These are phyloP conservation scores for Hypoxylon fragiforme DNA, from an alignment of 495 filamentous ascomycete genomes.

Conservation along the genomic window DNA sequence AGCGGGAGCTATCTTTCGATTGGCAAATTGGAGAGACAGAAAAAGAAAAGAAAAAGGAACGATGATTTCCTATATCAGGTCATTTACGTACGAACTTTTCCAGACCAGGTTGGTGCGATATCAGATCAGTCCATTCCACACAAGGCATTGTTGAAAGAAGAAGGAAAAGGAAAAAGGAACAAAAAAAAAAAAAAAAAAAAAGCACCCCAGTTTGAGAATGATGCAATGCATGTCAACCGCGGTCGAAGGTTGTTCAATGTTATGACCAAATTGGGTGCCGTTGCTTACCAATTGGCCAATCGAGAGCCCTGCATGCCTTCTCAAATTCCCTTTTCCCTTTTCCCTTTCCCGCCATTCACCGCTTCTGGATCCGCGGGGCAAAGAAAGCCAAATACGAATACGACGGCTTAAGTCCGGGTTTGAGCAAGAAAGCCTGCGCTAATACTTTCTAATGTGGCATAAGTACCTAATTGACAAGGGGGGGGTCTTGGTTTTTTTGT, in stretches of 20 bases:
- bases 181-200: not conserved
- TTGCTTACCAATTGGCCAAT: constrained; percentile 31
- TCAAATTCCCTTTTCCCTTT: too few species aligned
- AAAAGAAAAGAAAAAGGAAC: not conserved
- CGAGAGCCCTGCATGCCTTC: constrained; percentile 1
- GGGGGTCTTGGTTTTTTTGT: too few species aligned
- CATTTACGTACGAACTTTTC: constrained; percentile 15
- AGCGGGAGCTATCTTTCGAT: not conserved
- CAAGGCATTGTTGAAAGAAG: too few species aligned
- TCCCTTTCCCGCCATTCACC: constrained; percentile 30
- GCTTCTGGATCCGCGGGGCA: constrained; percentile 14
- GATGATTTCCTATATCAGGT: too few species aligned
- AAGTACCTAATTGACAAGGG: not conserved
- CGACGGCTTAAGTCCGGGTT: constrained; percentile 20
- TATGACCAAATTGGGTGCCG: constrained; percentile 15
- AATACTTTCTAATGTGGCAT: too few species aligned
- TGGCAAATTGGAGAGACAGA: not conserved
- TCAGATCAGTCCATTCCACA: constrained; percentile 16
- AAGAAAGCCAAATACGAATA: constrained; percentile 27
- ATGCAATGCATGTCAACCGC: constrained; percentile 30
- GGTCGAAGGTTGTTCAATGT: constrained; percentile 8
- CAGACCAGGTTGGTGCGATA: not conserved
- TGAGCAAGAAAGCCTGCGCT: too few species aligned
- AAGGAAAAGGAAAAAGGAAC: too few species aligned
- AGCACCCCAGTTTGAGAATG: constrained; percentile 8